Evolutionary conservation across 1,139 yeast species (phyloP), one percentile per base, ranked within the genome.

Genomic region (Candida pseudoviswanathii): DNA sequence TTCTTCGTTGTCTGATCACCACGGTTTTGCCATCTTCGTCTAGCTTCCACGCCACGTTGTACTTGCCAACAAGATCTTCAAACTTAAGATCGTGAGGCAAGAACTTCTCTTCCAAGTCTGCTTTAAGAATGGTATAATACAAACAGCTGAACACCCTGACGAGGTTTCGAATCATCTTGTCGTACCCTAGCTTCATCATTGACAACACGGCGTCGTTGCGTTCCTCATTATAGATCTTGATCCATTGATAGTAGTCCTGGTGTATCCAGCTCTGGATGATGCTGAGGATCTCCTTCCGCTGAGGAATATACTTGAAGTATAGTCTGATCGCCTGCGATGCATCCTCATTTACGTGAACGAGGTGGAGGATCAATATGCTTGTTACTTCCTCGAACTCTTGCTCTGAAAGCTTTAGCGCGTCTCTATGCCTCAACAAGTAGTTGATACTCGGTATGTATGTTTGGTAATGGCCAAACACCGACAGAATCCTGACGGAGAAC

Each of bases 381-480:
- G 68, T 63, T 2, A 81, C 58, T 49, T 81, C 85, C 25, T 65
- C 59, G 1, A 60, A 46, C 49, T 81, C 85, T 5, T 29, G 37
- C 5, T 41, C 39, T 0, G 53, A 41, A 11, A 53, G 42, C 9
- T 52, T 49, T 41, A 47, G 46, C 58, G 39, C 40, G 5, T 11
- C 10, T 41, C 56, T 54, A 1, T 53, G 53, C 5, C 48, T 52
- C 21, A 81, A 61, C 9, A 81, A 61, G 55, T 73, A 76, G 39
- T 63, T 63, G 5, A 81, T 76, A 44, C 84, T 71, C 1, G 88
- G 86, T 1, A 83, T 54, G 55, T 82, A 84, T 0, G 87, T 78
- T 52, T 81, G 84, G 55, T 80, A 78, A 54, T 80, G 81, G 2
- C 82, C 82, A 4, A 76, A 62, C 3, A 73, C 65, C 0, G 80